phyloP scores from a whole-genome alignment of 2,329 filamentous ascomycete species.

The Hortaea werneckii region DNA sequence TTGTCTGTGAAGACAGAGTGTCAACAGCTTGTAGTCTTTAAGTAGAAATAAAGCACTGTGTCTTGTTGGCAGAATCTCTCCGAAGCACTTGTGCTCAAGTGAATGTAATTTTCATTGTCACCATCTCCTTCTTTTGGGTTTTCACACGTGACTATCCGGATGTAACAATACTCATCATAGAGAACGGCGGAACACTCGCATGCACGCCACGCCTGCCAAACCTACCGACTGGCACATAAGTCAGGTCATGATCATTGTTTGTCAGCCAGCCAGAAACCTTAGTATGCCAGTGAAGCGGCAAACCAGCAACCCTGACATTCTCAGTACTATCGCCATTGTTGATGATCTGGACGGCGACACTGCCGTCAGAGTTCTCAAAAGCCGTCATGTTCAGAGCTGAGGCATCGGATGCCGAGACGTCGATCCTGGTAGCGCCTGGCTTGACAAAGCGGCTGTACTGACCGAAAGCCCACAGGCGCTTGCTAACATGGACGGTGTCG shows the following conservation, averaged over 20 bases:
- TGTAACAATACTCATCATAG: not conserved
- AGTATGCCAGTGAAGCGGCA: not conserved
- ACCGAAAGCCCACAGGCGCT: slow-evolving; percentile 34
- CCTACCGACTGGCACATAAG: not conserved
- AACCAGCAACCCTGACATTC: slow-evolving; percentile 4
- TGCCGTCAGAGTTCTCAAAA: slow-evolving; percentile 26
- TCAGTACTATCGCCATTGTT: slow-evolving; percentile 19
- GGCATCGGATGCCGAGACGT: not conserved
- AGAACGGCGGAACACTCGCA: not conserved
- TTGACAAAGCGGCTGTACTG: slow-evolving; percentile 25
- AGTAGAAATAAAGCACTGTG: no score
- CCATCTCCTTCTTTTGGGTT: no score
- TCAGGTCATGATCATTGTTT: not conserved
- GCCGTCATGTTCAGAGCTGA: slow-evolving; percentile 21
- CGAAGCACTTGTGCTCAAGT: no score
- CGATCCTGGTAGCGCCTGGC: not conserved
- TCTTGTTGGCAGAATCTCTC: no score
- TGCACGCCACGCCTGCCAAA: not conserved
- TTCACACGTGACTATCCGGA: not conserved
- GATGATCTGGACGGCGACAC: slow-evolving; percentile 28
- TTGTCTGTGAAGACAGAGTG: no score
- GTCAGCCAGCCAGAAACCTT: not conserved
- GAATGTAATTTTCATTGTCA: no score
- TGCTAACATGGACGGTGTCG: slow-evolving; percentile 23
- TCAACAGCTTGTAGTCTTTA: no score